Conservation (phyloP, 2,329 filamentous ascomycete genomes). For the Metarhizium humberi region DNA sequence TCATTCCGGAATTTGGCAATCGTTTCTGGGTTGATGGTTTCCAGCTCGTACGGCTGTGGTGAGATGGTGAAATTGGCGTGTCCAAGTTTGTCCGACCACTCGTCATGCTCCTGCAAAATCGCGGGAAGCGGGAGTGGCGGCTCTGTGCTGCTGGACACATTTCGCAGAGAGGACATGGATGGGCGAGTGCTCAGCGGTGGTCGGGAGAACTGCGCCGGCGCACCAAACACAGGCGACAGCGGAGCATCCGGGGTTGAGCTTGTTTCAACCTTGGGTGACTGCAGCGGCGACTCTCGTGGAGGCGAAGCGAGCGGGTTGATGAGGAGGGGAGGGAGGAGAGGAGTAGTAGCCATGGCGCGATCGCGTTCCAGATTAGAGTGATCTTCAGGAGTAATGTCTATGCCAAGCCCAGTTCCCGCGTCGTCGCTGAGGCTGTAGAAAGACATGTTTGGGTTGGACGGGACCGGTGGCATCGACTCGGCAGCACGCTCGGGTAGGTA, state of each 20-base stretch:
- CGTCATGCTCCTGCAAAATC: slow-evolving; percentile 61
- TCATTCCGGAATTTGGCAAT: slow-evolving; percentile 60
- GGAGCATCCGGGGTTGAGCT: slow-evolving; percentile 4
- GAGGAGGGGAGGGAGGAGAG: slow-evolving; percentile 75
- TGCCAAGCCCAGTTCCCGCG: slow-evolving; percentile 28
- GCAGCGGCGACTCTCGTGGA: slow-evolving; percentile 67
- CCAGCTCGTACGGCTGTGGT: slow-evolving; percentile 69
- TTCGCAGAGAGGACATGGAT: slow-evolving; percentile 64
- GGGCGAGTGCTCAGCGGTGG: slow-evolving; percentile 70
- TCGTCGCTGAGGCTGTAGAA: slow-evolving; percentile 45
- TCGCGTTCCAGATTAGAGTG: slow-evolving; percentile 46
- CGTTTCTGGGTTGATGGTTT: slow-evolving; percentile 46
- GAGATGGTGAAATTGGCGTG: slow-evolving; percentile 90
- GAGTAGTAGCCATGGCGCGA: slow-evolving; percentile 62
- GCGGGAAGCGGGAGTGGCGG: slow-evolving; percentile 48
- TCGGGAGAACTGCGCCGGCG: slow-evolving; percentile 35
- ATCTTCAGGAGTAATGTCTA: slow-evolving; percentile 25
- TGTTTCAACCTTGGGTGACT: slow-evolving; percentile 54
- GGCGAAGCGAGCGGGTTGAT: slow-evolving; percentile 46
- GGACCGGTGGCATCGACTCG: slow-evolving; percentile 47
- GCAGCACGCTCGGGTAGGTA: slow-evolving; percentile 32
- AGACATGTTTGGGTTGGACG: slow-evolving; percentile 54
- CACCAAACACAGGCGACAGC: slow-evolving; percentile 15
- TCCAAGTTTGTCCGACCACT: slow-evolving; percentile 77
- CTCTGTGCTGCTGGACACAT: slow-evolving; percentile 52